These are phyloP conservation scores for Gossypium schwendimanii DNA, from an alignment of 441 rosid genomes.

Conservation along the genomic window DNA sequence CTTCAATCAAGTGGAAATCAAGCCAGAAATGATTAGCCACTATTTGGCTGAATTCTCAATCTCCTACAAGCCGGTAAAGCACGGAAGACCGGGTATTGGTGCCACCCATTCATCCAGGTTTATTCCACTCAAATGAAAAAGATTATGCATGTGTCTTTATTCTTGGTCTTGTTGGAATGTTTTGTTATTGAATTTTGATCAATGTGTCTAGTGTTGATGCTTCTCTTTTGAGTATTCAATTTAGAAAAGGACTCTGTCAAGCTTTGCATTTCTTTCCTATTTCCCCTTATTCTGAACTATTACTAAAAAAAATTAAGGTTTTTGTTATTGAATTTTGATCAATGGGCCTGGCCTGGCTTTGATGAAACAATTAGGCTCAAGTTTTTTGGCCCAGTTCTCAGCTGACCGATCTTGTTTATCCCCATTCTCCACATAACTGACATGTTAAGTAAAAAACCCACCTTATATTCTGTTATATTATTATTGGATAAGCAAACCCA, in stretches of 20 bases:
- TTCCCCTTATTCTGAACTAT: background rate
- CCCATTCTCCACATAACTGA: background rate
- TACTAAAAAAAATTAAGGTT: background rate
- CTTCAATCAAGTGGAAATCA: constrained; percentile 50
- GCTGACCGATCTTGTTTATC: background rate
- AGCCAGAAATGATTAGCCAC: constrained; percentile 55
- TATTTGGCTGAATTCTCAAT: constrained; percentile 53
- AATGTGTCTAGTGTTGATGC: background rate
- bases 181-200: constrained; percentile 2
- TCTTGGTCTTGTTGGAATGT: background rate
- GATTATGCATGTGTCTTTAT: background rate
- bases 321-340: constrained; percentile 3
- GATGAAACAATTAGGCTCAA: background rate
- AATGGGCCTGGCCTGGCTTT: background rate
- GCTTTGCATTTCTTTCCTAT: background rate
- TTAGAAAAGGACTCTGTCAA: background rate
- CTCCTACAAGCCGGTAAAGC: constrained; percentile 52
- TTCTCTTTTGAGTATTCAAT: background rate
- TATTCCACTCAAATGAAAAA: constrained; percentile 49
- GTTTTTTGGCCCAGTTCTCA: background rate
- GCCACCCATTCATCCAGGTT: constrained; percentile 58
- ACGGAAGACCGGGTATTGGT: constrained; percentile 61
- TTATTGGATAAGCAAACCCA: too few relatives aligned
- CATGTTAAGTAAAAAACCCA: background rate
- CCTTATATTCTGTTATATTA: background rate